phyloP scores from a whole-genome alignment of 2,329 filamentous ascomycete genomes.

The Clonostachys rhizophaga region DNA sequence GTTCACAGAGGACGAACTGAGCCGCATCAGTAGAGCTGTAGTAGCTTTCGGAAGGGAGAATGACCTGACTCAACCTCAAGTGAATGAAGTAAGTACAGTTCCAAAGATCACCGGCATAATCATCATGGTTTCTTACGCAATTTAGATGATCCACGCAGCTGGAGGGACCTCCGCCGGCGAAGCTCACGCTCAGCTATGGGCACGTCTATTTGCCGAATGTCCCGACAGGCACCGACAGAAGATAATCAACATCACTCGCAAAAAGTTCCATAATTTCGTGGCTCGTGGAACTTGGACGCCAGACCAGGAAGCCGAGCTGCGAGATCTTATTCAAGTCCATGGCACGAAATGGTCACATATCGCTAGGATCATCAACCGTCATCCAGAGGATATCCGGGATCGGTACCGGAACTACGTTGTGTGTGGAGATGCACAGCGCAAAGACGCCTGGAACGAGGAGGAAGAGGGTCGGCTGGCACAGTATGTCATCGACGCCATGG shows the following conservation, averaged over 20 bases:
- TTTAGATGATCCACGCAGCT: slow-evolving; percentile 26
- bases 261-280: slow-evolving; percentile 62
- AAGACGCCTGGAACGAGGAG: slow-evolving; percentile 52
- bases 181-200: slow-evolving; percentile 42
- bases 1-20: slow-evolving; percentile 38
- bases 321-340: slow-evolving; percentile 24
- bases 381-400: slow-evolving; percentile 62
- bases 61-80: slow-evolving; percentile 31
- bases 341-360: slow-evolving; percentile 58
- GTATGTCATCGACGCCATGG: slow-evolving; percentile 48
- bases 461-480: slow-evolving; percentile 52
- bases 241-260: slow-evolving; percentile 51
- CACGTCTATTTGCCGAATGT: slow-evolving; percentile 37
- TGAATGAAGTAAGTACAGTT: slow-evolving; percentile 38
- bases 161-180: slow-evolving; percentile 27
- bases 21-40: slow-evolving; percentile 31
- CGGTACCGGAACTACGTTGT: slow-evolving; percentile 66
- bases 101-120: slow-evolving; percentile 12
- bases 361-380: slow-evolving; percentile 56
- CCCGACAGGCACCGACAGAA: slow-evolving; percentile 47
- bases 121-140: slow-evolving; percentile 7
- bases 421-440: slow-evolving; percentile 46
- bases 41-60: slow-evolving; percentile 37
- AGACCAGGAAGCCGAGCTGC: slow-evolving; percentile 28
- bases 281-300: slow-evolving; percentile 40